Conservation (phyloP, 345 rosid genomes). For the Salix exigua region DNA sequence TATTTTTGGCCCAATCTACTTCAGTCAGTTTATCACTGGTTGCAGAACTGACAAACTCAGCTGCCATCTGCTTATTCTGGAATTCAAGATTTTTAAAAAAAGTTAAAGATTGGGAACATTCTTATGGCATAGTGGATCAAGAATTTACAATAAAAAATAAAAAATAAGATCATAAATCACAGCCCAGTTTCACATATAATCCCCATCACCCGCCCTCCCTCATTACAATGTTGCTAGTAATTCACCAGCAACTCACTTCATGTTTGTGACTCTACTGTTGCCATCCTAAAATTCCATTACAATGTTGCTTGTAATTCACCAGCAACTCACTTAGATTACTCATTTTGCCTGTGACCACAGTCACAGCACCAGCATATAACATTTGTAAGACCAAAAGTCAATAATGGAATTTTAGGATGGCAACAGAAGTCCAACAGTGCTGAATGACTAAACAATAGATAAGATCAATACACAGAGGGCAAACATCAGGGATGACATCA, state of each 20-base stretch:
- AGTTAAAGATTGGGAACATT: neutral
- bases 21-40: slow-evolving; percentile 84
- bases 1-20: slow-evolving; percentile 85
- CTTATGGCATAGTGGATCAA: neutral
- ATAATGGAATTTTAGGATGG: neutral
- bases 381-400: too few relatives aligned
- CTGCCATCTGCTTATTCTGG: slow-evolving; percentile 50
- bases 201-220: too few relatives aligned
- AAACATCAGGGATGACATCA: neutral
- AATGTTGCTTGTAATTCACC: too few relatives aligned
- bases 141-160: neutral
- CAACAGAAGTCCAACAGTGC: neutral
- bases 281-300: too few relatives aligned
- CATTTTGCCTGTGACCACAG: neutral
- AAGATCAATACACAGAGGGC: neutral
- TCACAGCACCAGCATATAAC: neutral
- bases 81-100: neutral
- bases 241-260: too few relatives aligned
- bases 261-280: too few relatives aligned
- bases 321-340: too few relatives aligned
- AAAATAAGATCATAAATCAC: too few relatives aligned
- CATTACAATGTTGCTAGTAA: too few relatives aligned
- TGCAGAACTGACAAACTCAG: slow-evolving; percentile 82
- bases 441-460: neutral
- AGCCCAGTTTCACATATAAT: too few relatives aligned